These are phyloP conservation scores for Paecilomyces dactylethromorphus DNA, from an alignment of 2,329 filamentous ascomycete species.

Conservation along the genomic window DNA sequence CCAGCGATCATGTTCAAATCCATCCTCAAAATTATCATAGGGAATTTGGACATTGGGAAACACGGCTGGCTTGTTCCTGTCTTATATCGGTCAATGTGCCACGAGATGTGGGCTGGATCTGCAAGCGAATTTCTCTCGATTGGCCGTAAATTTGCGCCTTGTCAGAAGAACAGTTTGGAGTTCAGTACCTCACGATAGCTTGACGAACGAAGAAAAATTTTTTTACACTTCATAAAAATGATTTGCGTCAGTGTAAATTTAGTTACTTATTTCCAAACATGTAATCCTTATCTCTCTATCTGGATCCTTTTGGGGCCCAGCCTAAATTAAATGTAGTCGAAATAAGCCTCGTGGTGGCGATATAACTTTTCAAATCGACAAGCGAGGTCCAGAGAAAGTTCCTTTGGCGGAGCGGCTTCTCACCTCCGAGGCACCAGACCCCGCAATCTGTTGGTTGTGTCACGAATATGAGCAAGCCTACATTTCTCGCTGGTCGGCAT, in stretches of 20 bases:
- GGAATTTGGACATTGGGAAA: constrained; percentile 19
- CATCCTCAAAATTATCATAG: not conserved
- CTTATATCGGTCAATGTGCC: constrained; percentile 14
- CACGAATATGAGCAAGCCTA: constrained; percentile 18
- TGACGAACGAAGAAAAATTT: constrained; percentile 6
- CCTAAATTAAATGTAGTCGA: not conserved
- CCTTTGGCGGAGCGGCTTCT: not conserved
- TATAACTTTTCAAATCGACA: not conserved
- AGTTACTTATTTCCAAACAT: not conserved
- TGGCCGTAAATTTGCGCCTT: constrained; percentile 21
- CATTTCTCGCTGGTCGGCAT: constrained; percentile 19
- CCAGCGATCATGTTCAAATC: constrained; percentile 6
- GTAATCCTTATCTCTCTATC: not conserved
- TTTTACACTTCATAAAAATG: not conserved
- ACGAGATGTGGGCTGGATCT: constrained; percentile 28
- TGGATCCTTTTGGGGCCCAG: not conserved
- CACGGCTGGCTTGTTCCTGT: constrained; percentile 13
- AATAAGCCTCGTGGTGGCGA: not conserved
- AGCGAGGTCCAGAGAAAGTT: not conserved
- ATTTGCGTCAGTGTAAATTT: not conserved
- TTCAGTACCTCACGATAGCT: constrained; percentile 2
- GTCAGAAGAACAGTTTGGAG: constrained; percentile 25
- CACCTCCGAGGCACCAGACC: not conserved
- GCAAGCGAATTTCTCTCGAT: constrained; percentile 27
- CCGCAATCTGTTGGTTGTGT: not conserved